phyloP scores from a whole-genome alignment of 495 filamentous ascomycete species.

The Podospora tetraspora region DNA sequence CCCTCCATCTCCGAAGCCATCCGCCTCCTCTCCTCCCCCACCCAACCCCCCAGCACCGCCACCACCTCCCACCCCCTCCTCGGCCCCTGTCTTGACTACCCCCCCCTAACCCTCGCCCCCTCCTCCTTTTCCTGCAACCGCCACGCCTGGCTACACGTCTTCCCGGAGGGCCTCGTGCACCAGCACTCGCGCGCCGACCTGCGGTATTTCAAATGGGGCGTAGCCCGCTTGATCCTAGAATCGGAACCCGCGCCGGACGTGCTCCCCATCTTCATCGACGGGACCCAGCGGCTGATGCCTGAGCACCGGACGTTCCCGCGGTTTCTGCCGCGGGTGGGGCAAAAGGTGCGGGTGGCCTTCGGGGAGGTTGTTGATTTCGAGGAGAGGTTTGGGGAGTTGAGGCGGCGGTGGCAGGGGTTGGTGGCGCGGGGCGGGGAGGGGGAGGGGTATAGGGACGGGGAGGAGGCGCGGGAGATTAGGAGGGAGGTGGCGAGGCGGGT shows the following conservation, averaged over 20 bases:
- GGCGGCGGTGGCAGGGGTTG: conserved; percentile 62
- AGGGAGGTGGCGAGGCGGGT: conserved; percentile 77
- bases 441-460: conserved; percentile 52
- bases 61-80: conserved; percentile 17
- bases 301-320: conserved; percentile 74
- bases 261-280: conserved; percentile 91
- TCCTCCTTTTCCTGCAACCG: conserved; percentile 50
- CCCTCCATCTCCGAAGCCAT: conserved; percentile 83
- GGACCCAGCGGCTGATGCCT: conserved; percentile 77
- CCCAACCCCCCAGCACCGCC: not conserved
- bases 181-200: conserved; percentile 73
- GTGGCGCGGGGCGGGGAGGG: conserved; percentile 51
- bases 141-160: conserved; percentile 85
- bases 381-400: conserved; percentile 58
- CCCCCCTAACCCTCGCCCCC: conserved; percentile 53
- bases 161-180: conserved; percentile 90
- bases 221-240: conserved; percentile 85
- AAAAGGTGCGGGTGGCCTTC: conserved; percentile 69
- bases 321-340: conserved; percentile 70
- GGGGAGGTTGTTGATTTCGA: conserved; percentile 59
- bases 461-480: conserved; percentile 70
- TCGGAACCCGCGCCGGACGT: conserved; percentile 74
- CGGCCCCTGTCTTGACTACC: conserved; percentile 58
- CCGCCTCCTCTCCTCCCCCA: conserved; percentile 60
- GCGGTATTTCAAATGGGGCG: conserved; percentile 97